Evolutionary conservation across 805 yeast genomes (phyloP).

Genomic region (Ogataea ganodermae): DNA sequence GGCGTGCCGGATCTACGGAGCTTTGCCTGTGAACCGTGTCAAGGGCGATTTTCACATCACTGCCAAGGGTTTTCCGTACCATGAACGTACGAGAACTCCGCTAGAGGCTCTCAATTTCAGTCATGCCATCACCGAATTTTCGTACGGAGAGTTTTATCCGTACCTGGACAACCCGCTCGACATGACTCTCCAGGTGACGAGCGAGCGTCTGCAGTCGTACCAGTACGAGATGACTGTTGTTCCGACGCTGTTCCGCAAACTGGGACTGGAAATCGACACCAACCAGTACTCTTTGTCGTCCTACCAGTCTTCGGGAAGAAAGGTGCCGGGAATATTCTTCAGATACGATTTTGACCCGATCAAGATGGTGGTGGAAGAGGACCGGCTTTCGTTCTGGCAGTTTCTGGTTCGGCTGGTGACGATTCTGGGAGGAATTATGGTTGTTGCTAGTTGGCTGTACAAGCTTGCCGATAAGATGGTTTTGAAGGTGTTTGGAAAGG

Average conservation of each 20-base stretch:
- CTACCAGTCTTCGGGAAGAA: slow-evolving; percentile 26
- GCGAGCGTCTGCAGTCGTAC: slow-evolving; percentile 50
- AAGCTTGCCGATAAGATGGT: slow-evolving; percentile 57
- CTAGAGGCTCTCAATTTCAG: slow-evolving; percentile 67
- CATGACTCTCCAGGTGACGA: slow-evolving; percentile 60
- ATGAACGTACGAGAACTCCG: slow-evolving; percentile 49
- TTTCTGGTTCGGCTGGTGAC: slow-evolving; percentile 80
- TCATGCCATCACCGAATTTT: slow-evolving; percentile 82
- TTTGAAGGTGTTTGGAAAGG: slow-evolving; percentile 57
- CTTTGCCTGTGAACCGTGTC: slow-evolving; percentile 82
- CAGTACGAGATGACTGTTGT: slow-evolving; percentile 77
- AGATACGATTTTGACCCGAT: slow-evolving; percentile 89
- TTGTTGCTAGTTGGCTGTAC: slow-evolving; percentile 67
- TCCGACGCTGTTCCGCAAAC: slow-evolving; percentile 72
- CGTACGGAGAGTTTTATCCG: slow-evolving; percentile 90
- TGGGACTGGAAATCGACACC: slow-evolving; percentile 76
- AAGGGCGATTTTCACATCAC: slow-evolving; percentile 84
- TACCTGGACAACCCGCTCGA: slow-evolving; percentile 87
- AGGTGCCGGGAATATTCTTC: slow-evolving; percentile 78
- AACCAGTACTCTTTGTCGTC: slow-evolving; percentile 80
- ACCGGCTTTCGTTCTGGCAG: slow-evolving; percentile 72
- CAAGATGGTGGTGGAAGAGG: slow-evolving; percentile 65
- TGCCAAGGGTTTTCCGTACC: slow-evolving; percentile 69
- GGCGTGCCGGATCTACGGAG: slow-evolving; percentile 86
- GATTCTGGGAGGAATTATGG: slow-evolving; percentile 77